Conservation (phyloP, 345 rosid genomes). For the Heritiera fomes region DNA sequence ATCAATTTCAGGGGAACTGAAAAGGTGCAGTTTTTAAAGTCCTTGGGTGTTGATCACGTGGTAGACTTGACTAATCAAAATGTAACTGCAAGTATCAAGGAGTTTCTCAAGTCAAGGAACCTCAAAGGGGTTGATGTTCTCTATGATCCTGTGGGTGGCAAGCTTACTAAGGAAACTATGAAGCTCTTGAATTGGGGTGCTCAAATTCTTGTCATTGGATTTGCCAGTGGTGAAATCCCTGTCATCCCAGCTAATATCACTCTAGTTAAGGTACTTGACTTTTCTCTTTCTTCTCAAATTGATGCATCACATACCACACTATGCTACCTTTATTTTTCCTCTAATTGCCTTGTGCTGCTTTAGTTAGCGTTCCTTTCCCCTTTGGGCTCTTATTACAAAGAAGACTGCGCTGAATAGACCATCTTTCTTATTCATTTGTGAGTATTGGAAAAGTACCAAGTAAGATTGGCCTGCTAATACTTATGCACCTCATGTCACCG, state of each 20-base stretch:
- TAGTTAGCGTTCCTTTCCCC: not conserved
- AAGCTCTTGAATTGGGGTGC: slow-evolving; percentile 96
- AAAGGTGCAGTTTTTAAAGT: slow-evolving; percentile 69
- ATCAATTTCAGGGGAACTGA: slow-evolving; percentile 58
- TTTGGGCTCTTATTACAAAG: not conserved
- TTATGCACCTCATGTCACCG: not conserved
- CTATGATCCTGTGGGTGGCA: slow-evolving; percentile 95
- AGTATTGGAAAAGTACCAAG: not conserved
- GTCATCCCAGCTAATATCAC: slow-evolving; percentile 84
- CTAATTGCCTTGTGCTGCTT: not conserved
- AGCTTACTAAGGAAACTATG: slow-evolving; percentile 68
- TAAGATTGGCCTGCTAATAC: not conserved
- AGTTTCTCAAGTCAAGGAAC: slow-evolving; percentile 67
- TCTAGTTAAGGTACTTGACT: slow-evolving; percentile 73
- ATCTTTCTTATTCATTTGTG: not conserved
- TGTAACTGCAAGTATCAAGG: slow-evolving; percentile 67
- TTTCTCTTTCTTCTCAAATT: not conserved
- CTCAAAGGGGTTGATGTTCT: slow-evolving; percentile 87
- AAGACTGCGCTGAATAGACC: not conserved
- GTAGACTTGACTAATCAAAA: slow-evolving; percentile 68
- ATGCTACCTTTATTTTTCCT: not conserved
- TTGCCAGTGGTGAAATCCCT: slow-evolving; percentile 92
- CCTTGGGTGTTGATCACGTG: slow-evolving; percentile 81
- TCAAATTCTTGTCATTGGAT: slow-evolving; percentile 86
- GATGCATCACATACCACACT: not conserved